These are phyloP conservation scores for Nephelium lappaceum DNA, from an alignment of 345 rosid species.

Conservation along the genomic window DNA sequence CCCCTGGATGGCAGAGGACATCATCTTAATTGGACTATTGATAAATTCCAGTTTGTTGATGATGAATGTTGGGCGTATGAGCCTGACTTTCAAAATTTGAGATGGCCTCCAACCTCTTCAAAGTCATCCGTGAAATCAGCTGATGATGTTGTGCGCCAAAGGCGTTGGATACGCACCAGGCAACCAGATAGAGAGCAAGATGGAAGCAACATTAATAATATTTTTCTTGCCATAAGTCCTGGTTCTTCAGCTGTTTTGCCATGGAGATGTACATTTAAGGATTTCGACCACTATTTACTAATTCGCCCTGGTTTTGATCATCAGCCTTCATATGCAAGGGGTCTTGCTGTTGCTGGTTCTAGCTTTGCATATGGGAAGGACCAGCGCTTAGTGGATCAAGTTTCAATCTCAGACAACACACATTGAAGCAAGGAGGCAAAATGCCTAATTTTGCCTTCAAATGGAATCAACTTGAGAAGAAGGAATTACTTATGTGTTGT, in stretches of 20 bases:
- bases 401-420: constrained; percentile 58
- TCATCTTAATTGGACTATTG: constrained; percentile 63
- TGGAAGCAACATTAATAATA: constrained; percentile 21
- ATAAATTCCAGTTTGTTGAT: constrained; percentile 55
- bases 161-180: constrained; percentile 65
- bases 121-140: constrained; percentile 39
- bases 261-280: constrained; percentile 75
- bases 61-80: constrained; percentile 69
- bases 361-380: constrained; percentile 64
- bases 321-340: constrained; percentile 70
- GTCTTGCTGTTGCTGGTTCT: constrained; percentile 59
- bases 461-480: constrained; percentile 85
- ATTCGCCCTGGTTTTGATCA: constrained; percentile 67
- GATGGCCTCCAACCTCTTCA: constrained; percentile 54
- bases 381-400: constrained; percentile 71
- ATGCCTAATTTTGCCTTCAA: constrained; percentile 50
- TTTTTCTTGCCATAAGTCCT: constrained; percentile 50
- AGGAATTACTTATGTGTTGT: constrained; percentile 80
- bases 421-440: constrained; percentile 62
- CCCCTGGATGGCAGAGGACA: constrained; percentile 64
- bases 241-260: constrained; percentile 81
- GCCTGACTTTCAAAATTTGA: constrained; percentile 51
- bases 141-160: constrained; percentile 48
- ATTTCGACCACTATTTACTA: constrained; percentile 65
- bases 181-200: constrained; percentile 35